Conservation (phyloP, 2,329 filamentous ascomycete species). For the Sarocladiaceae sp. region DNA sequence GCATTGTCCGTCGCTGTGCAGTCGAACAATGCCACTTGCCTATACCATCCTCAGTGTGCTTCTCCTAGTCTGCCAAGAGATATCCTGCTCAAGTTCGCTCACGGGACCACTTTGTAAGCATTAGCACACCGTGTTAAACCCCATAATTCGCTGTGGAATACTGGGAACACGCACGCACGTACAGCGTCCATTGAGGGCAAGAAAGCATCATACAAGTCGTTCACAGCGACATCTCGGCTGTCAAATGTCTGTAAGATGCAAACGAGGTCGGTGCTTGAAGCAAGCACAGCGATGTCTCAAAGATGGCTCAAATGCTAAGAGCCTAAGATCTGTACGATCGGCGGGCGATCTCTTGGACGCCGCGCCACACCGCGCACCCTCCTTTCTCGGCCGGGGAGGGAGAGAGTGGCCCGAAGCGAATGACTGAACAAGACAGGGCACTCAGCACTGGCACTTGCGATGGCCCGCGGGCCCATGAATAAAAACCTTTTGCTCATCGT, state of each 20-base stretch:
- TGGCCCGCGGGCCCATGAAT: too few relatives aligned
- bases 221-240: neutral
- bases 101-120: too few relatives aligned
- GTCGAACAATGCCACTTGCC: neutral
- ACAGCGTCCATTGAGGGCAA: neutral
- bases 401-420: too few relatives aligned
- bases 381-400: neutral
- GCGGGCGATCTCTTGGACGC: constrained; percentile 9
- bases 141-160: too few relatives aligned
- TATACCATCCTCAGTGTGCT: neutral
- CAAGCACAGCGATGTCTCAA: too few relatives aligned
- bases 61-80: neutral
- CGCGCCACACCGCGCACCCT: constrained; percentile 1
- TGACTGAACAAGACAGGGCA: too few relatives aligned
- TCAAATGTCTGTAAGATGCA: neutral
- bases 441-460: too few relatives aligned
- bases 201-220: neutral
- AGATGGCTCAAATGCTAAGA: constrained; percentile 3
- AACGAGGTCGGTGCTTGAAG: neutral
- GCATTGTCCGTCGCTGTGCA: neutral
- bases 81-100: neutral
- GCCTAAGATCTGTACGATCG: constrained; percentile 10
- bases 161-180: too few relatives aligned
- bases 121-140: too few relatives aligned
- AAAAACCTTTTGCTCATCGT: too few relatives aligned